Base-by-base conservation (phyloP, 495 filamentous ascomycete species). In the Friedmanniomyces endolithicus region DNA sequence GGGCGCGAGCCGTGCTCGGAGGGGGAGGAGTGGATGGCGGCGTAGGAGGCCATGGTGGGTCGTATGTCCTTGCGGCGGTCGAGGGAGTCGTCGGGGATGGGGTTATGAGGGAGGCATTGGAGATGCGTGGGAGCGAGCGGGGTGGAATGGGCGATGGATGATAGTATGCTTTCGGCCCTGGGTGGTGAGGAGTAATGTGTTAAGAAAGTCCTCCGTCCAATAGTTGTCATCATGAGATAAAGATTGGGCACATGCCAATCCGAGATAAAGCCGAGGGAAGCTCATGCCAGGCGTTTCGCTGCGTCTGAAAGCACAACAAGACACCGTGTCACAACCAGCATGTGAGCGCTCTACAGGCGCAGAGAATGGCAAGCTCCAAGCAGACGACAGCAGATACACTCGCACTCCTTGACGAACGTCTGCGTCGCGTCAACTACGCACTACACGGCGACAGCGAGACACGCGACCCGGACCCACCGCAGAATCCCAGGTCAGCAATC, bases 351-450 rank as follows among this genome's bases (percentile, higher is more conserved):
- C 4, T 31, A 31, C 27, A 31, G 27, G 27, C 4, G 9, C 4
- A 9, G 9, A 47, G 19, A 7, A 50, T 63, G 55, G 63, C 66
- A 41, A 56, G 6, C 11, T 20, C 45, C 4, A 50, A 51, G 27
- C 19, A 59, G 35, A 58, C 75, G 1, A 72, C 78, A 0, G 65
- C 78, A 4, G 72, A 73, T 29, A 90, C 89, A 0, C 79, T 94
- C 46, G 80, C 83, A 33, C 75, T 87, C 48, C 83, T 95, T 4
- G 84, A 90, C 61, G 72, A 72, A n/a, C 84, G 89, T 35, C 75
- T 95, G 31, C 73, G 75, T 46, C 77, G 85, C 24, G 72, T 94
- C 46, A 81, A 87, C 57, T 90, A 84, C 68, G 73, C 85, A 29
- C 73, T 95, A 46, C 80, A 80, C 58, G 87, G 87, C 60, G n/a